Evolutionary conservation across 1,284 basidiomycete species (phyloP).

Genomic region (Puccinia horiana): DNA sequence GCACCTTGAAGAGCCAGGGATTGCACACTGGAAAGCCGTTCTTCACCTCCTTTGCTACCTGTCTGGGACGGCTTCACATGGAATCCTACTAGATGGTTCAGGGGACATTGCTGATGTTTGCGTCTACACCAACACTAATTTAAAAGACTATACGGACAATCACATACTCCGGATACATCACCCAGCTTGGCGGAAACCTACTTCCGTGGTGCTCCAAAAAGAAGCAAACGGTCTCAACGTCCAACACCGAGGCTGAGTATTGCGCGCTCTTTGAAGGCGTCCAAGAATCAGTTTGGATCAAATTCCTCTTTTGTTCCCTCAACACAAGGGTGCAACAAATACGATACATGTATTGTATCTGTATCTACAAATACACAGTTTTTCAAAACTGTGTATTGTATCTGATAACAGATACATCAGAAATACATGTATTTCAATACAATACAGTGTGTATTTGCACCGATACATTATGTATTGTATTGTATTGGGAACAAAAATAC

Average conservation of each 20-base stretch:
- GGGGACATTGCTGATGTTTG: too few species aligned
- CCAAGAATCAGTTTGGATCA: background rate
- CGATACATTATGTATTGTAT: too few species aligned
- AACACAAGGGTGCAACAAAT: background rate
- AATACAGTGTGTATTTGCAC: too few species aligned
- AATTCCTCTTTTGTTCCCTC: background rate
- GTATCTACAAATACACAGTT: too few species aligned
- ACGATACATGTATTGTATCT: too few species aligned
- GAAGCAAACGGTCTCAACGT: background rate
- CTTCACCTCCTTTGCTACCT: slow-evolving; percentile 8
- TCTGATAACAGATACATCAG: too few species aligned
- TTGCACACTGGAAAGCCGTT: background rate
- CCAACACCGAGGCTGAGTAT: background rate
- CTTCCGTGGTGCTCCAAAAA: background rate
- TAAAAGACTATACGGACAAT: background rate
- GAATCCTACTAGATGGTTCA: background rate
- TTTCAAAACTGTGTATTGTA: too few species aligned
- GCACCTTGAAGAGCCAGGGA: background rate
- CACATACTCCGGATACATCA: background rate
- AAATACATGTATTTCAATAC: too few species aligned
- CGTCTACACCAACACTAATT: too few species aligned
- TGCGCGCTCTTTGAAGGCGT: background rate
- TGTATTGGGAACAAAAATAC: too few species aligned
- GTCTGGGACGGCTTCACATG: background rate
- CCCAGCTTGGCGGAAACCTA: background rate